Evolutionary conservation across 345 rosid genomes (phyloP).

Genomic region (Hibiscus mutabilis): DNA sequence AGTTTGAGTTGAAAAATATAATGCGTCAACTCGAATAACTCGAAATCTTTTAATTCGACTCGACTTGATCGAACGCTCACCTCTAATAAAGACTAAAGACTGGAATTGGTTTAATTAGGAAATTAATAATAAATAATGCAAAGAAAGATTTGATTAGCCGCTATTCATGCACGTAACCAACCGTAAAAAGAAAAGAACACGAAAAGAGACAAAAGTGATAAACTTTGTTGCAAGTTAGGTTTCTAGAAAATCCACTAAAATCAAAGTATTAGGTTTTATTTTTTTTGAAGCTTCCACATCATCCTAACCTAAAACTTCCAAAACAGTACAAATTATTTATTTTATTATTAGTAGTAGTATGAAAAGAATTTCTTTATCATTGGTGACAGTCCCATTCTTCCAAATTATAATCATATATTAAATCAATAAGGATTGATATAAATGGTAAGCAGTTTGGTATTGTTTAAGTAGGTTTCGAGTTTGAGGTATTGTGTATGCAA

Average conservation of each 20-base stretch:
- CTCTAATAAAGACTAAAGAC: too few species aligned
- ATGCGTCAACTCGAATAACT: too few species aligned
- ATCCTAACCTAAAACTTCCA: background rate
- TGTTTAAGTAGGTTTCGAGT: too few species aligned
- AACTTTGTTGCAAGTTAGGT: background rate
- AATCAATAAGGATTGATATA: too few species aligned
- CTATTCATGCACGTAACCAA: slow-evolving; percentile 13
- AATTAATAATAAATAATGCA: background rate
- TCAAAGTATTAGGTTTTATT: slow-evolving; percentile 15
- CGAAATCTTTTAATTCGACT: too few species aligned
- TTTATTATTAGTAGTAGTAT: background rate
- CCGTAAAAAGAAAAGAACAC: background rate
- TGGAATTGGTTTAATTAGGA: slow-evolving; percentile 3
- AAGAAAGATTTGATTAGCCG: background rate
- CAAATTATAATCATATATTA: too few species aligned
- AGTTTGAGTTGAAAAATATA: too few species aligned
- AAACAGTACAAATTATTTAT: background rate
- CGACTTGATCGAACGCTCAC: too few species aligned
- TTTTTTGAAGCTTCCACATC: background rate
- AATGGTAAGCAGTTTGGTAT: too few species aligned
- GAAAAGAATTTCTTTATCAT: background rate
- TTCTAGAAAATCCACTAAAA: slow-evolving; percentile 12
- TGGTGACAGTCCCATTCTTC: background rate
- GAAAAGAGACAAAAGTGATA: background rate
- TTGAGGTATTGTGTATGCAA: too few species aligned